Base-by-base conservation (phyloP, 495 filamentous ascomycete genomes). In the Neurospora hispaniola region DNA sequence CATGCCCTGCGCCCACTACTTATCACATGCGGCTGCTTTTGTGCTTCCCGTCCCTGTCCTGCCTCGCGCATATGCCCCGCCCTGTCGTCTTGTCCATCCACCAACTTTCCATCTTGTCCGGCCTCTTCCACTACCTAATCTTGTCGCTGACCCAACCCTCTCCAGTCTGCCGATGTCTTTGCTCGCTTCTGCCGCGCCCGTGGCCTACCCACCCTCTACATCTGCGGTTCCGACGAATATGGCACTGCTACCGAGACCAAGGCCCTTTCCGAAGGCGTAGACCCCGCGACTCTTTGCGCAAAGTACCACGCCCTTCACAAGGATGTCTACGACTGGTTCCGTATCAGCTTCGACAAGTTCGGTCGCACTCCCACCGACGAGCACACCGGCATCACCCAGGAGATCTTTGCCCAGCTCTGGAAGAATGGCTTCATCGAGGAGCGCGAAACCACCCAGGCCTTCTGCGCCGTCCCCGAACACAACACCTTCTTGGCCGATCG, bases 401-500 rank as follows among this genome's bases (percentile, higher is more conserved):
- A 90, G 70, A 93, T 97, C 44, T 98, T 98, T 83, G 83, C 84
- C 48, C 88, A 91, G 75, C 87, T 98, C 23, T 83, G 92, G 76
- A 80, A 85, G 70, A 94, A 96, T 76, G 93, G 90, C n/a, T 96
- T 88, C 78, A 84, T 98, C 59, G 89, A 91, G 75, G 91, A 97
- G 85, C 86, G 90, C 69, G 90, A 90, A 35, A 88, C 85, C 18
- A 85, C 82, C 20, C 95, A 98, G 79, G 92, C 94, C 27, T 98
- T 92, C 83, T 98, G 95, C 79, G 90, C 93, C 74, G 54, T 66
- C 54, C 54, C 54, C 27, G 86, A 89, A 40, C 94, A 98, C 80
- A 84, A 89, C 20, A 90, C 89, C 31, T 98, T 97, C 85, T 80
- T 98, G 70, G 94, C 95, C 27, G 95, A 98, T 81, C 92, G 95